Percentiles rank a stretch among this genome's conserved stretches.
Evolutionary conservation across 495 filamentous ascomycete species (phyloP).

Genomic region (Pseudoneurospora amorphoporcata): DNA sequence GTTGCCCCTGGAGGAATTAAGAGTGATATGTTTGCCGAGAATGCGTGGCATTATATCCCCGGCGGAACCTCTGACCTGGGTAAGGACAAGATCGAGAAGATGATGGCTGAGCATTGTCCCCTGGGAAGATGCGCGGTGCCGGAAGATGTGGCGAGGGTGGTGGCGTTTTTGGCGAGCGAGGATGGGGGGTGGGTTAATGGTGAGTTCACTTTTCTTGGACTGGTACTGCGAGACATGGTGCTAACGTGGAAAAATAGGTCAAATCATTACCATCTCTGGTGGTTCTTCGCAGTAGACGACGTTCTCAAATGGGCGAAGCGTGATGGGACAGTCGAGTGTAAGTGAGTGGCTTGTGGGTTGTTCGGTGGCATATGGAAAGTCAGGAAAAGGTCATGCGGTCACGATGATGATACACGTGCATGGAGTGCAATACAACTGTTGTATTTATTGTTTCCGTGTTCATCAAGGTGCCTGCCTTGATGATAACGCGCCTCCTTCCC

Average conservation of each 20-base stretch:
- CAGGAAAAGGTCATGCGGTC: no score
- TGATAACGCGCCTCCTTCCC: no score
- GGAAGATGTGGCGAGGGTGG: constrained; percentile 47
- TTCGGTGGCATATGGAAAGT: neutral
- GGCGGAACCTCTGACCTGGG: constrained; percentile 23
- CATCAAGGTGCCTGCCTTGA: no score
- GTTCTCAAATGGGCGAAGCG: neutral
- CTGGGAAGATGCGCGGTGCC: constrained; percentile 36
- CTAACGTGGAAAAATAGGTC: constrained; percentile 12
- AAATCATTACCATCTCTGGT: constrained; percentile 27
- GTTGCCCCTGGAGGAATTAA: constrained; percentile 71
- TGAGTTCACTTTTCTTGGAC: constrained; percentile 16
- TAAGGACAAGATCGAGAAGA: constrained; percentile 22
- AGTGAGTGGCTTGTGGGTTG: neutral
- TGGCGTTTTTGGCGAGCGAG: constrained; percentile 44
- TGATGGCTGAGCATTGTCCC: constrained; percentile 27
- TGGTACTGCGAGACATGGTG: neutral
- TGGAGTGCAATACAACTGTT: neutral
- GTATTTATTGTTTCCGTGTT: neutral
- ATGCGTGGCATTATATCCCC: constrained; percentile 55
- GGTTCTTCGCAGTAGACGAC: constrained; percentile 22
- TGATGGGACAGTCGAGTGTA: neutral
- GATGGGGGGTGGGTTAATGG: constrained; percentile 54
- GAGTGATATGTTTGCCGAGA: constrained; percentile 65
- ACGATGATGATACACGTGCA: no score